A percentile compares a stretch with the other conserved stretches of the same genome.
Evolutionary conservation across 805 yeast species (phyloP).

Genomic region (Ogataea pignaliae): DNA sequence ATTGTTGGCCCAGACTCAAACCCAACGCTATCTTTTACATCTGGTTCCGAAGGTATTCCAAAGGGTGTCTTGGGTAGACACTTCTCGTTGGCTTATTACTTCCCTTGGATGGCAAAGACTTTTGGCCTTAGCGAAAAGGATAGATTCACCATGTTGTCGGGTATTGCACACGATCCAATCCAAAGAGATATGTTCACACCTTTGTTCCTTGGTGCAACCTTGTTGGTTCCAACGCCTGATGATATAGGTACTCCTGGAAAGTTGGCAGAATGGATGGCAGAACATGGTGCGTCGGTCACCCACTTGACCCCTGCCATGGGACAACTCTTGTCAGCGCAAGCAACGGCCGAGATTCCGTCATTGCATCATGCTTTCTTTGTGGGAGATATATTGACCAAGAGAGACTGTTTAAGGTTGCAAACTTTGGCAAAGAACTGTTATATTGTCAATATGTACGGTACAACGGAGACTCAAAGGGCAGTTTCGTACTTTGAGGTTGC

Average conservation of each 20-base stretch:
- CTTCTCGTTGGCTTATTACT: conserved; percentile 92
- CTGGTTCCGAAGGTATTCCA: conserved; percentile 98
- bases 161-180: conserved; percentile 98
- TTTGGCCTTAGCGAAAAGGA: conserved; percentile 77
- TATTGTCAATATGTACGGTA: conserved; percentile 98
- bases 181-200: conserved; percentile 99
- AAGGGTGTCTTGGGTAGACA: conserved; percentile 99
- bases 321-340: conserved; percentile 93
- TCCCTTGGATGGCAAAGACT: conserved; percentile 96
- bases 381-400: conserved; percentile 94
- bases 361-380: conserved; percentile 97
- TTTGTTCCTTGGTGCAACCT: conserved; percentile 87
- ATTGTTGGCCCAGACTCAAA: conserved; percentile 96
- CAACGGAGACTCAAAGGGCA: conserved; percentile 98
- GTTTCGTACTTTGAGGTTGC: conserved; percentile 91
- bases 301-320: conserved; percentile 99
- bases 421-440: conserved; percentile 83
- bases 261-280: conserved; percentile 95
- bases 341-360: conserved; percentile 76
- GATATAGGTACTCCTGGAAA: conserved; percentile 99
- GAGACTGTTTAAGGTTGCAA: conserved; percentile 93
- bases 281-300: conserved; percentile 87
- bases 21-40: conserved; percentile 94
- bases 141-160: conserved; percentile 94
- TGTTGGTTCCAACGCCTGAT: conserved; percentile 91